Conservation (phyloP, 192 early-diverging fungal species). For the Entrophospora sp. region DNA sequence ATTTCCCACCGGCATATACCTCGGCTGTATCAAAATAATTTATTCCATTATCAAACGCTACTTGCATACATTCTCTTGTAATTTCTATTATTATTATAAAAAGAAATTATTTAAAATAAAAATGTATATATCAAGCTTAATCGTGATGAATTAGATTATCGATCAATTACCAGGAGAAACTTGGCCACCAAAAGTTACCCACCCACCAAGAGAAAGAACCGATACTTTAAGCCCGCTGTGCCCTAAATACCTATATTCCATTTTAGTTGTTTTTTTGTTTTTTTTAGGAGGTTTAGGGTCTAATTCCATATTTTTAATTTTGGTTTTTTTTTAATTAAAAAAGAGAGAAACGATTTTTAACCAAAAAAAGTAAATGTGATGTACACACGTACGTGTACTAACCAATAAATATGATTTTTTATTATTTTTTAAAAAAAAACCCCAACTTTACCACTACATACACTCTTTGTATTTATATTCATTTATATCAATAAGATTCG, state of each 20-base stretch:
- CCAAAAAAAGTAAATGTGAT: too few species aligned
- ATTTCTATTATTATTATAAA: conserved; percentile 37
- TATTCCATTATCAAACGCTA: conserved; percentile 62
- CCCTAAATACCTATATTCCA: conserved; percentile 79
- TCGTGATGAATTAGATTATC: too few species aligned
- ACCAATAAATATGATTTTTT: too few species aligned
- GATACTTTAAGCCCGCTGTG: conserved; percentile 70
- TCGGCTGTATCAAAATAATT: conserved; percentile 76
- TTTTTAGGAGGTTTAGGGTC: not conserved
- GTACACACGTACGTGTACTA: too few species aligned
- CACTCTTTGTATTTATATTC: too few species aligned
- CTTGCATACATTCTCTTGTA: conserved; percentile 54
- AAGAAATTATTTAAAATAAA: not conserved
- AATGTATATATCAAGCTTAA: too few species aligned
- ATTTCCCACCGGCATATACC: conserved; percentile 51
- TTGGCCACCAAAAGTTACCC: conserved; percentile 62
- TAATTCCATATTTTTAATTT: too few species aligned
- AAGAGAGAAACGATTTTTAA: too few species aligned
- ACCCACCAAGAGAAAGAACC: conserved; percentile 57
- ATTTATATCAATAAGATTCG: too few species aligned
- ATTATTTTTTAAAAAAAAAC: too few species aligned
- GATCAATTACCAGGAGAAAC: not conserved
- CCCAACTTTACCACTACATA: too few species aligned
- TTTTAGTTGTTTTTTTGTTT: conserved; percentile 15
- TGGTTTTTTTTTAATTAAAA: too few species aligned